Evolutionary conservation across 148 eudicot species (phyloP), one percentile per base, ranked within the genome.

Genomic region (Rhododendron henanense): DNA sequence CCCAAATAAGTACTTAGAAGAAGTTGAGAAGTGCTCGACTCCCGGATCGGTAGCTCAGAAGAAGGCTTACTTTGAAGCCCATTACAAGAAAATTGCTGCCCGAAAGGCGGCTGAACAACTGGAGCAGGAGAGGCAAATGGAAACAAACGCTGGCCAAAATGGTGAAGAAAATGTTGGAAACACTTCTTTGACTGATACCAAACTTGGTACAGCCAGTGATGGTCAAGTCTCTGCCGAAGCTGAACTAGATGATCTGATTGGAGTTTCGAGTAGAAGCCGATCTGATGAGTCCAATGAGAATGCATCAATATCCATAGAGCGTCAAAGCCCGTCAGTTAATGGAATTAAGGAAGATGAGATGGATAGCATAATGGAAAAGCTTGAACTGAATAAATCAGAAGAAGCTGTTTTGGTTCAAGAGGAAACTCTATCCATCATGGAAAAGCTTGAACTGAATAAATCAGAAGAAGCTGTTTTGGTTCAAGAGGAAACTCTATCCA

Each of bases 31-130:
- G 87, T 93, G 91, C 82, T 93, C 98, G 3, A 95, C 97, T 41
- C 98, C 99, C 41, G 99, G 99, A 61, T 96, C 99, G 16, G 99
- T 96, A 7, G 99, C 99, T 80, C 95, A 95, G 85, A 96, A 96
- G 92, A 92, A 92, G 88, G 99, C 99, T 57, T 96, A 95, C 88
- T 96, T 96, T 78, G 99, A 96, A 89, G 99, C 98, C 13, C 98
- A 96, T 89, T 97, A 95, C 91, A 97, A 93, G 90, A 92, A 81
- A 86, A 93, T 94, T 85, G 99, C 98, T 55, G 98, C 96, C 84
- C 90, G 89, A 82, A 94, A 93, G 90, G 91, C 91, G 88, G 91
- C 91, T 39, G 94, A 93, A 83, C 90, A 91, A 48, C 21, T 90
- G 82, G 95, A 93, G 67, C 92, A 87, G 87, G 96, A 92, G 78